Percentiles rank a stretch among this genome's conserved stretches.
phyloP scores from a whole-genome alignment of 306 rosid species.

The Pterocarpus macrocarpus region DNA sequence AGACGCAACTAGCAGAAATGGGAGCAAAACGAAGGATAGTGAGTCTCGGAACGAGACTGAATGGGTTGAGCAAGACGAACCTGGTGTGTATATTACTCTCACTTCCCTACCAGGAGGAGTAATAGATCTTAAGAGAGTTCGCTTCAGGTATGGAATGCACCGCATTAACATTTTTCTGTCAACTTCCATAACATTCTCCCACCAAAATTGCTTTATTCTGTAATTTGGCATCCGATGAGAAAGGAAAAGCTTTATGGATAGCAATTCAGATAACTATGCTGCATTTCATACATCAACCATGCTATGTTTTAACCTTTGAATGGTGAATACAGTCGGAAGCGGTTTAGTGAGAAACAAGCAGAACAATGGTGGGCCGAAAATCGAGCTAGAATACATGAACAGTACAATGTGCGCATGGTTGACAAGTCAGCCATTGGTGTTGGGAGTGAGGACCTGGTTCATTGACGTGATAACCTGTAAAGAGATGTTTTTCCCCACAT shows the following conservation, averaged over 20 bases:
- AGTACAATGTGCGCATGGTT: slow-evolving; percentile 79
- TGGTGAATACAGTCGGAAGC: slow-evolving; percentile 83
- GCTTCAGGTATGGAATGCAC: slow-evolving; percentile 80
- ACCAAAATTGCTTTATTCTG: slow-evolving; percentile 12
- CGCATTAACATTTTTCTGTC: no score
- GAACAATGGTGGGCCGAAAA: slow-evolving; percentile 99
- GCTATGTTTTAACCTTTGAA: slow-evolving; percentile 31
- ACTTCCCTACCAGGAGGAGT: slow-evolving; percentile 90
- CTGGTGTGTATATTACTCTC: slow-evolving; percentile 96
- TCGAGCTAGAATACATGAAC: slow-evolving; percentile 83
- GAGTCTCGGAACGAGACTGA: slow-evolving; percentile 82
- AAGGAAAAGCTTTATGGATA: background rate
- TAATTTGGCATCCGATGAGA: slow-evolving; percentile 20
- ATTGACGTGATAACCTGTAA: slow-evolving; percentile 70
- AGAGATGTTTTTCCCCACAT: slow-evolving; percentile 61
- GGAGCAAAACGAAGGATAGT: slow-evolving; percentile 79
- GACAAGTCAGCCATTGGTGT: slow-evolving; percentile 84
- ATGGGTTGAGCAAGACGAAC: slow-evolving; percentile 99
- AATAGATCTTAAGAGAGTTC: slow-evolving; percentile 94
- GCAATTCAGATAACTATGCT: slow-evolving; percentile 2
- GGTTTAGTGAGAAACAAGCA: slow-evolving; percentile 97
- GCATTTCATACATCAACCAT: background rate
- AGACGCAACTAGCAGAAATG: slow-evolving; percentile 72
- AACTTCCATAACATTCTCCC: no score
- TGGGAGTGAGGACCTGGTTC: slow-evolving; percentile 91